These are phyloP conservation scores for Solanum pinnatisectum DNA, from an alignment of 257 asterid genomes.

Conservation along the genomic window DNA sequence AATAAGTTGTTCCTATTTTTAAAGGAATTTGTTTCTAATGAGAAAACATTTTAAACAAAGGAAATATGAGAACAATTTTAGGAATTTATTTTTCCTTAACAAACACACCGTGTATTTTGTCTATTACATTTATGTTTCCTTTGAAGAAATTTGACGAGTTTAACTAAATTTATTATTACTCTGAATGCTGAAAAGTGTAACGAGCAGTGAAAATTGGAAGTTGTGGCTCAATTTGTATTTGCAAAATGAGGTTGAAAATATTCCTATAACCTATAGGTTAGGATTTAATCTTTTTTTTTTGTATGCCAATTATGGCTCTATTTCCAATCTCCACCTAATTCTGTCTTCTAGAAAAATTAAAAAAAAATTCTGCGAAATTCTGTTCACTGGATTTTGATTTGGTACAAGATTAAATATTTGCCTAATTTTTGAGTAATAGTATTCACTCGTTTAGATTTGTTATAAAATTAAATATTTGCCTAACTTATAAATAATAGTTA, in stretches of 20 bases:
- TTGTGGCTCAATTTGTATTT: not conserved
- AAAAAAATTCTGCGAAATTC: not conserved
- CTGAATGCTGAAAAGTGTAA: not conserved
- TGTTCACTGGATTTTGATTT: not conserved
- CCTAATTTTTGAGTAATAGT: not conserved
- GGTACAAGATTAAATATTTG: not conserved
- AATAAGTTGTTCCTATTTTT: too few relatives aligned
- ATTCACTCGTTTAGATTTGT: not conserved
- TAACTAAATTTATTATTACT: not conserved
- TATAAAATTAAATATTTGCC: not conserved
- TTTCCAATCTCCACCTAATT: not conserved
- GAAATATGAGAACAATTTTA: not conserved
- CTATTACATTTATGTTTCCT: not conserved
- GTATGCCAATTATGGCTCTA: not conserved
- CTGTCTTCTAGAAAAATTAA: not conserved
- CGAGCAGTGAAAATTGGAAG: not conserved
- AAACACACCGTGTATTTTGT: not conserved
- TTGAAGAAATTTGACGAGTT: not conserved
- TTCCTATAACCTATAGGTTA: not conserved
- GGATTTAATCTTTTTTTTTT: not conserved
- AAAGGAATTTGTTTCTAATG: too few relatives aligned
- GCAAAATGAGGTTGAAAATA: not conserved
- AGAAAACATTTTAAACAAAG: not conserved
- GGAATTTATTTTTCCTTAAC: not conserved
- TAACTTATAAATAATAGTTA: too few relatives aligned